These are phyloP conservation scores for Uronychia binucleata DNA, from an alignment of 73 alveolate genomes.

Conservation along the genomic window DNA sequence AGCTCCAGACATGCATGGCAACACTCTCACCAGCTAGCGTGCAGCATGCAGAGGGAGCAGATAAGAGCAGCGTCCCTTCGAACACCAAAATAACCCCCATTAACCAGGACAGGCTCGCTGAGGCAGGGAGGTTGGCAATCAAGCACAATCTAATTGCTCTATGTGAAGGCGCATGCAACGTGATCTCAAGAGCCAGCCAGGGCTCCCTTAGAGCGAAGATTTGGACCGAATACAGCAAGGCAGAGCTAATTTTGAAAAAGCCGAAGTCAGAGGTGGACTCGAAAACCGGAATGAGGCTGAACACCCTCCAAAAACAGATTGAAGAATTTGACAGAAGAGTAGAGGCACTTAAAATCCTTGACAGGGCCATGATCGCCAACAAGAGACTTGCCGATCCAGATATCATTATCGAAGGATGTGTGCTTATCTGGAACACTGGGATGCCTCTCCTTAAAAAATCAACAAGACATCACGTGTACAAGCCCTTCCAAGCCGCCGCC, in stretches of 20 bases:
- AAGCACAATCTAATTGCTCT: constrained; percentile 74
- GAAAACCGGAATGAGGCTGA: constrained; percentile 89
- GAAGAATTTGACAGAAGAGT: constrained; percentile 93
- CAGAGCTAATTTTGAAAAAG: constrained; percentile 82
- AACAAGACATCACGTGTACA: constrained; percentile 88
- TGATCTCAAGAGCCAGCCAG: constrained; percentile 69
- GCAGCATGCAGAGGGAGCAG: constrained; percentile 54
- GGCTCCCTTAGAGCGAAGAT: constrained; percentile 79
- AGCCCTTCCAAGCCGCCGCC: constrained; percentile 95
- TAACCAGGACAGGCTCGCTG: constrained; percentile 86
- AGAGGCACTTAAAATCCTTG: constrained; percentile 94
- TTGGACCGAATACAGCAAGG: constrained; percentile 84
- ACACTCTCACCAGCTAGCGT: constrained; percentile 90
- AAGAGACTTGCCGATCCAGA: constrained; percentile 95
- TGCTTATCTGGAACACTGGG: constrained; percentile 95
- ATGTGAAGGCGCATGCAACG: constrained; percentile 78
- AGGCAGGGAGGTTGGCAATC: constrained; percentile 88
- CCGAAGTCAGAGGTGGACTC: constrained; percentile 75
- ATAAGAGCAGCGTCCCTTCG: constrained; percentile 43
- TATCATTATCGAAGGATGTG: constrained; percentile 94
- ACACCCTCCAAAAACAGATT: constrained; percentile 66
- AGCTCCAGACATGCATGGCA: constrained; percentile 90
- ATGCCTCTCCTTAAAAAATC: constrained; percentile 93
- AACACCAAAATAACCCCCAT: constrained; percentile 64
- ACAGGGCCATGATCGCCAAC: constrained; percentile 96